phyloP scores from a whole-genome alignment of 306 rosid genomes.

The Acacia confusa region DNA sequence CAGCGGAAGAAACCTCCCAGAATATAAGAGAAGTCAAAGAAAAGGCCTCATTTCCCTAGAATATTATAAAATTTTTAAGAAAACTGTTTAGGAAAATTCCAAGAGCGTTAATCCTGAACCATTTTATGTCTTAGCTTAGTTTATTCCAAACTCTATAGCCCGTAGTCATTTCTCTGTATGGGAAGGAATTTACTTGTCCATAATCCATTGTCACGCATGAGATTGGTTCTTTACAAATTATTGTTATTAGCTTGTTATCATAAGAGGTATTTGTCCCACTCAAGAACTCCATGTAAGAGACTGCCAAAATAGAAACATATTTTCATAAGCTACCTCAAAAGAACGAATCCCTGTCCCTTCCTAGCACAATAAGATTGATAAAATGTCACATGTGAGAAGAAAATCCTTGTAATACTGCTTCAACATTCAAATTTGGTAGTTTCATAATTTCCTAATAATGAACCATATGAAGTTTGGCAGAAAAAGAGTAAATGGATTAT shows the following conservation, averaged over 20 bases:
- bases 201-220: neutral
- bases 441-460: neutral
- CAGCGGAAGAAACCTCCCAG: neutral
- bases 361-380: neutral
- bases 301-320: neutral
- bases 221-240: too few relatives aligned
- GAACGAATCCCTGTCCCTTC: slow-evolving; percentile 1
- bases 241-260: neutral
- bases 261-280: slow-evolving; percentile 9
- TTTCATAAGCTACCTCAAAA: slow-evolving; percentile 3
- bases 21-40: neutral
- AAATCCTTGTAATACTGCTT: neutral
- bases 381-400: neutral
- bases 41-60: neutral
- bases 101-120: neutral
- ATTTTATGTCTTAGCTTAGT: neutral
- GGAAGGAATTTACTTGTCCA: slow-evolving; percentile 3
- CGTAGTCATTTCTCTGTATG: neutral
- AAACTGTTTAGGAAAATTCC: neutral
- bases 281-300: neutral
- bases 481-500: too few relatives aligned
- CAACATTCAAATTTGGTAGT: neutral
- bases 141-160: neutral
- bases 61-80: neutral
- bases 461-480: neutral